Conservation (phyloP, 2,329 filamentous ascomycete genomes). For the Cytospora schulzeri region DNA sequence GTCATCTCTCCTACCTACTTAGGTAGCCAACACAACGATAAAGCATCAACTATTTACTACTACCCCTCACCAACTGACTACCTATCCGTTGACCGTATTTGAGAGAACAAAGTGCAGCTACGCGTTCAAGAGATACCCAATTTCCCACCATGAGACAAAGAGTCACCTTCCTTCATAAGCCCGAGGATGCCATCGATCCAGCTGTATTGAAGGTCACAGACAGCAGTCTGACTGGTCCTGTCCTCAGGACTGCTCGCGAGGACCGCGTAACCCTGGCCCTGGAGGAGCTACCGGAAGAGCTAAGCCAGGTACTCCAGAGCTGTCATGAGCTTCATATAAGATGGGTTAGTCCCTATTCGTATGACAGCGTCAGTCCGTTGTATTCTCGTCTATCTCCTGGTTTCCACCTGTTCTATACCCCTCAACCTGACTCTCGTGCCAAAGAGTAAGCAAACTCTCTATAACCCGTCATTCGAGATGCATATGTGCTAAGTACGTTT, state of each 20-base stretch:
- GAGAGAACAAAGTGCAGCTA: neutral
- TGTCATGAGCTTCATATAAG: conserved; percentile 76
- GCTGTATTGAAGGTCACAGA: conserved; percentile 60
- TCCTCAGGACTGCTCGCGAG: conserved; percentile 71
- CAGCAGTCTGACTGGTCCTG: conserved; percentile 56
- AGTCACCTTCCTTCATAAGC: conserved; percentile 75
- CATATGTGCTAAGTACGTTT: conserved; percentile 13
- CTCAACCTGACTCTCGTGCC: conserved; percentile 42
- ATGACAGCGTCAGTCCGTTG: conserved; percentile 68
- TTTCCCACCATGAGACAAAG: conserved; percentile 68
- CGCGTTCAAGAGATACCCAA: neutral
- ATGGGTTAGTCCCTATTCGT: conserved; percentile 67
- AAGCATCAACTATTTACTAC: neutral
- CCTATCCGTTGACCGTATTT: neutral
- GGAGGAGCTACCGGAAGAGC: conserved; percentile 71
- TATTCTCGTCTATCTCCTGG: conserved; percentile 76
- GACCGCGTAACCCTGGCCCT: conserved; percentile 75
- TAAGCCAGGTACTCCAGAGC: conserved; percentile 63
- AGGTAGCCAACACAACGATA: no score
- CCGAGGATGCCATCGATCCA: conserved; percentile 66
- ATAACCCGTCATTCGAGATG: neutral
- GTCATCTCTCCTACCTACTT: no score
- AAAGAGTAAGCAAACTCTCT: conserved; percentile 32
- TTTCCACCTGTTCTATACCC: conserved; percentile 78
- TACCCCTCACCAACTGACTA: neutral